These are phyloP conservation scores for Dictyostelium capitatum DNA, from an alignment of 78 protist species.

Conservation along the genomic window DNA sequence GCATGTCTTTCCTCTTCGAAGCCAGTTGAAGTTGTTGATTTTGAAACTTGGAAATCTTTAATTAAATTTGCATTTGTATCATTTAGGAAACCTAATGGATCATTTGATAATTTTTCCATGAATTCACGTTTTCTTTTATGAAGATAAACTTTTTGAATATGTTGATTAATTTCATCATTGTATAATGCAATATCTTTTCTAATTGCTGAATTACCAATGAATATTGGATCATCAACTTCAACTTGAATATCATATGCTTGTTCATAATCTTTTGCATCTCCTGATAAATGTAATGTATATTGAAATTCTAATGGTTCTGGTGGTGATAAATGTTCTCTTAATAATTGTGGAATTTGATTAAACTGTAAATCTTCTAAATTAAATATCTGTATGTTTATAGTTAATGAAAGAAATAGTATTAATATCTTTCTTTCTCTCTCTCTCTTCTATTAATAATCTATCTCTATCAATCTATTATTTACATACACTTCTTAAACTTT, in stretches of 20 bases:
- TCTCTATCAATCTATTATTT: neutral
- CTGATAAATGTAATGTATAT: conserved; percentile 42
- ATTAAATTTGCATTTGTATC: conserved; percentile 12
- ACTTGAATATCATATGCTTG: conserved; percentile 74
- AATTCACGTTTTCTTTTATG: conserved; percentile 67
- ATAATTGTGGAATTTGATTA: conserved; percentile 76
- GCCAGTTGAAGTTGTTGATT: conserved; percentile 58
- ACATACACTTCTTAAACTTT: conserved; percentile 68
- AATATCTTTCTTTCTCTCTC: neutral
- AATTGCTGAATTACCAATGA: neutral
- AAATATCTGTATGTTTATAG: conserved; percentile 27
- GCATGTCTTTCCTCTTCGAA: conserved; percentile 79
- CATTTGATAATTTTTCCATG: conserved; percentile 43
- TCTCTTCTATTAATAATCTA: neutral
- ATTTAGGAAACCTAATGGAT: conserved; percentile 52
- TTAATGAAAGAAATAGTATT: neutral
- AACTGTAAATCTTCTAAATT: conserved; percentile 55
- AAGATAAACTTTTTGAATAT: conserved; percentile 24
- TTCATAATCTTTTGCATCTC: conserved; percentile 71
- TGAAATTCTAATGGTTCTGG: conserved; percentile 78
- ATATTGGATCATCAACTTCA: conserved; percentile 55
- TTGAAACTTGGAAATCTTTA: conserved; percentile 55
- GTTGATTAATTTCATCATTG: conserved; percentile 66
- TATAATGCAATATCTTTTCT: conserved; percentile 30
- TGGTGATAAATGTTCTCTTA: conserved; percentile 76